Percentiles rank a stretch among this genome's conserved stretches.
These are phyloP conservation scores for Candida hispaniensis DNA, from an alignment of 805 yeast genomes.

Conservation along the genomic window DNA sequence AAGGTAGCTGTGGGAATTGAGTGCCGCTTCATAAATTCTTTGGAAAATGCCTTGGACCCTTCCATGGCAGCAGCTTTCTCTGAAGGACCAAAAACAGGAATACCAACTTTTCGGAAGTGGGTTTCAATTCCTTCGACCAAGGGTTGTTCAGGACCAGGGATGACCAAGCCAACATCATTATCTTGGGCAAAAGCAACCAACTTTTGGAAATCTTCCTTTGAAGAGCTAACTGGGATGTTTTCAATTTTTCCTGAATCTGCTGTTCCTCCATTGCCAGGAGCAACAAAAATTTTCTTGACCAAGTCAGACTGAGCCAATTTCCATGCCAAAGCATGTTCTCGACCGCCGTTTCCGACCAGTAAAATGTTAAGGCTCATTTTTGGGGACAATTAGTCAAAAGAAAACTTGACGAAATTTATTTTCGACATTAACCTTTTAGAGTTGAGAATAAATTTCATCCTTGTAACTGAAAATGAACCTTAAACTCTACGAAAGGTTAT, in stretches of 20 bases:
- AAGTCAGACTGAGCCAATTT: slow-evolving; percentile 67
- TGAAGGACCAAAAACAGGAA: slow-evolving; percentile 96
- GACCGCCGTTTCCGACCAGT: slow-evolving; percentile 94
- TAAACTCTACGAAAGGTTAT: too few relatives aligned
- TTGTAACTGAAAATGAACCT: too few relatives aligned
- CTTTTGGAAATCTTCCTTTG: slow-evolving; percentile 54
- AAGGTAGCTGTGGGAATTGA: slow-evolving; percentile 90
- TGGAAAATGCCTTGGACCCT: slow-evolving; percentile 91
- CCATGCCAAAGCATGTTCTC: slow-evolving; percentile 97
- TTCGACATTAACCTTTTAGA: too few relatives aligned
- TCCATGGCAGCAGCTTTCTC: slow-evolving; percentile 86
- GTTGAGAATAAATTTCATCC: too few relatives aligned
- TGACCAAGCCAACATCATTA: slow-evolving; percentile 56
- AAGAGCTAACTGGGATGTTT: slow-evolving; percentile 59
- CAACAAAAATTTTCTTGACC: slow-evolving; percentile 69
- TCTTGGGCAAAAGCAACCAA: slow-evolving; percentile 66
- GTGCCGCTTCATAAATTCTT: slow-evolving; percentile 86
- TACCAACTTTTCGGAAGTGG: slow-evolving; percentile 66
- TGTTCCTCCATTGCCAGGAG: slow-evolving; percentile 98
- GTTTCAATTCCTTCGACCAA: slow-evolving; percentile 84
- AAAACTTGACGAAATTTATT: too few relatives aligned
- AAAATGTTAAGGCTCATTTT: slow-evolving; percentile 45
- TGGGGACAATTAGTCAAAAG: too few relatives aligned
- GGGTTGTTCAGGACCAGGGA: slow-evolving; percentile 99
- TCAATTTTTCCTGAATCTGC: slow-evolving; percentile 45